Percentiles rank a stretch among this genome's conserved stretches.
These are phyloP conservation scores for Penicillium nordicum DNA, from an alignment of 2,329 filamentous ascomycete species.

Conservation along the genomic window DNA sequence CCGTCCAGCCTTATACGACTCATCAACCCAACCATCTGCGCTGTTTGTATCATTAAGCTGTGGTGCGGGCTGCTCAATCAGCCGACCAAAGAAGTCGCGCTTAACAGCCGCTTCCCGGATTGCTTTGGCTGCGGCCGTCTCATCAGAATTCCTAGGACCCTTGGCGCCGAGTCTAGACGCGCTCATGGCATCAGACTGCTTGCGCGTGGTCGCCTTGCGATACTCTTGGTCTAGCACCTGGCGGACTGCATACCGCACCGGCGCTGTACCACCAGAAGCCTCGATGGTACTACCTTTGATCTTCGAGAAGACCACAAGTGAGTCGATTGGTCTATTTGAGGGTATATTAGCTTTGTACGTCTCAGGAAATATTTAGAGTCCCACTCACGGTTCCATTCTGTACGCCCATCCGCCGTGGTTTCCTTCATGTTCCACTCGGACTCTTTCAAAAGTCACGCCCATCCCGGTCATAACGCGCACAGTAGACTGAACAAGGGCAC, in stretches of 20 bases:
- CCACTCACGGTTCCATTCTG: conserved; percentile 84
- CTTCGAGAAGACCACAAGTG: conserved; percentile 63
- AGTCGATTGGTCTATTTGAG: conserved; percentile 62
- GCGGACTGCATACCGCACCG: conserved; percentile 85
- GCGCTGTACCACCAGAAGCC: conserved; percentile 57
- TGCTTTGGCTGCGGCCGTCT: conserved; percentile 23
- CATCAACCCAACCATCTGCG: conserved; percentile 28
- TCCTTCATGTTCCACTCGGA: conserved; percentile 69
- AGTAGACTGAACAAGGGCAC: conserved; percentile 72
- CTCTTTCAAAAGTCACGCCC: conserved; percentile 75
- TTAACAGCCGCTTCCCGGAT: conserved; percentile 51
- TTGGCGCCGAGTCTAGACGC: conserved; percentile 28
- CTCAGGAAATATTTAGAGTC: neutral
- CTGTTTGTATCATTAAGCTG: conserved; percentile 36
- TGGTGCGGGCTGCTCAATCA: conserved; percentile 53
- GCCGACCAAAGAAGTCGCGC: conserved; percentile 80
- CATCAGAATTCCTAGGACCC: conserved; percentile 19
- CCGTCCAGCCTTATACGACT: conserved; percentile 44
- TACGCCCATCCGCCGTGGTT: conserved; percentile 72
- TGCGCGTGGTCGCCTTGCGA: conserved; percentile 65
- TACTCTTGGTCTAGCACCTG: conserved; percentile 93
- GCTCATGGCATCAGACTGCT: conserved; percentile 59
- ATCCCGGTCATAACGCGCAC: conserved; percentile 80
- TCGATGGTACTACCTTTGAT: conserved; percentile 42
- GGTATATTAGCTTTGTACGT: conserved; percentile 8